Base-by-base conservation (phyloP, 139 green algal species). In the Coelastrella sp. region DNA sequence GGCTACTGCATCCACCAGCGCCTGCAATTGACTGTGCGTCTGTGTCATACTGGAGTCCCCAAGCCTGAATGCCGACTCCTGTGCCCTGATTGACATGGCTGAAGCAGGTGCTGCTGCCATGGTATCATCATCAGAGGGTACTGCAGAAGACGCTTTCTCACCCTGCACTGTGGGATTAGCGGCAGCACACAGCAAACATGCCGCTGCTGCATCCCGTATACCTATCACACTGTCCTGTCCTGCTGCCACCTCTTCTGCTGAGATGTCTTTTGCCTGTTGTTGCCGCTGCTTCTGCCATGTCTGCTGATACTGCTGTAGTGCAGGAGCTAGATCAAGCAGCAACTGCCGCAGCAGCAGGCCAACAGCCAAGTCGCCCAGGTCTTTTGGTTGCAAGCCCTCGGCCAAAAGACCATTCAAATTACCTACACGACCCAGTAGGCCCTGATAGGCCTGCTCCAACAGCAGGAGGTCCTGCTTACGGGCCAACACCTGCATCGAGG, bases 401-500 rank as follows among this genome's bases (percentile, higher is more conserved):
- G n/a, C 8, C 6, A 15, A 21, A 19, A 80, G 43, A 17, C 35
- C 45, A n/a, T 66, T 48, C 27, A 66, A 45, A 5, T 32, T 59
- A 4, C 27, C 45, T 32, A 80, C 72, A 66, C 48, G 64, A 30
- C 27, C 30, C 1, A 66, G 41, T 23, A 79, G 40, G 32, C 71
- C 35, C 41, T 79, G n/a, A 23, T 34, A 21, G 7, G 71, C 48
- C 32, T 59, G 43, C 38, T 59, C 23, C 11, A 63, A 7, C n/a
- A 32, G 23, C 17, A 21, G 27, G 4, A 80, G 23, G 48, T 80
- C 48, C 3, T 27, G 21, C 27, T 35, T 32, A 3, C 17, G 32
- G 21, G 72, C 9, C 15, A 80, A 17, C 30, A 80, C 72, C 72
- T 80, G 72, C 48, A 51, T n/a, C 38, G 19, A n/a, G n/a, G n/a